These are phyloP conservation scores for Rehmannia glutinosa DNA, from an alignment of 257 asterid genomes.

Conservation along the genomic window DNA sequence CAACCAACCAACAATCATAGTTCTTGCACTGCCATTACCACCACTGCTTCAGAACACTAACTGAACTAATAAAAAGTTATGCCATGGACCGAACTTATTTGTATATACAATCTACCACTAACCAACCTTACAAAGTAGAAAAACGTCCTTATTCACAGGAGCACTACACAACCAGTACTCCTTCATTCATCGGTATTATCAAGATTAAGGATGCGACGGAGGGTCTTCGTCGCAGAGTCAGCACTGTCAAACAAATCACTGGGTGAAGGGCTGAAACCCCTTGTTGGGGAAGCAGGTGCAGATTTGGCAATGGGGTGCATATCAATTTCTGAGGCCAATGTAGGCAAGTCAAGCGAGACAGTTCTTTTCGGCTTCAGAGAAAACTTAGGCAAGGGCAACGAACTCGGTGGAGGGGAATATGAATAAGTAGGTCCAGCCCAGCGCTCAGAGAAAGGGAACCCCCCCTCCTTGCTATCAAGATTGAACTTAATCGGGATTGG, in stretches of 20 bases:
- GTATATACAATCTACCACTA: conserved; percentile 39
- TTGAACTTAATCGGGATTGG: conserved; percentile 42
- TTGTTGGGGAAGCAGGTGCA: conserved; percentile 71
- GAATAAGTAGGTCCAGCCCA: conserved; percentile 96
- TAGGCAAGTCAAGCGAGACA: conserved; percentile 63
- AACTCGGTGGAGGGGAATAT: conserved; percentile 84
- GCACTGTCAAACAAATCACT: conserved; percentile 30
- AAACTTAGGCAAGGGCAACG: conserved; percentile 74
- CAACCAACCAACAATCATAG: background rate
- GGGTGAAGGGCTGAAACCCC: conserved; percentile 39
- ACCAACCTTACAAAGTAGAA: conserved; percentile 20
- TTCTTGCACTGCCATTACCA: background rate
- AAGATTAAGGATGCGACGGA: conserved; percentile 85
- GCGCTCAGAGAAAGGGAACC: conserved; percentile 52
- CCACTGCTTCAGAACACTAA: background rate
- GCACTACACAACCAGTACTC: conserved; percentile 22
- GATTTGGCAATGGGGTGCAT: conserved; percentile 49
- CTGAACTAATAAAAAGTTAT: conserved; percentile 11
- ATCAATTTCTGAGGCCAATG: conserved; percentile 39
- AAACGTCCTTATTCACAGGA: conserved; percentile 29
- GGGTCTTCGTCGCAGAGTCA: conserved; percentile 71
- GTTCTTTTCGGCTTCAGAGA: conserved; percentile 53
- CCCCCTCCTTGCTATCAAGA: conserved; percentile 19
- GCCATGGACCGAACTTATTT: conserved; percentile 37
- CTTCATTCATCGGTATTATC: conserved; percentile 42